Evolutionary conservation across 768 basidiomycete species (phyloP).

Genomic region (Suillus americanus): DNA sequence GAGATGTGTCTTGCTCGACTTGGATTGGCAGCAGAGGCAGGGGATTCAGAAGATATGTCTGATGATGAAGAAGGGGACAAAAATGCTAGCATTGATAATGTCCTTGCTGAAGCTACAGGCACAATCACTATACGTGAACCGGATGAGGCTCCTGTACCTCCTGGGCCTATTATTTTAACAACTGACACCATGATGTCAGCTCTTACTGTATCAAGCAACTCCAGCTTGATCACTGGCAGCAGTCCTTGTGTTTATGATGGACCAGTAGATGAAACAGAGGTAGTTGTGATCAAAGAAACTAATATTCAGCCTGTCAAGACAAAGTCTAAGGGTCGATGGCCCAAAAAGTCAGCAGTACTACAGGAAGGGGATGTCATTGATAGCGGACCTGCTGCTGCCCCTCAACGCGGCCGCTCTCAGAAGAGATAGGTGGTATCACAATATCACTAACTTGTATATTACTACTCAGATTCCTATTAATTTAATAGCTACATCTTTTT

Average conservation of each 20-base stretch:
- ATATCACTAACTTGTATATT: too few species aligned
- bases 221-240: neutral
- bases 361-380: too few species aligned
- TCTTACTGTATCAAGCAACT: neutral
- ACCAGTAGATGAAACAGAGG: neutral
- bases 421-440: too few species aligned
- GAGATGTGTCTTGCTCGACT: neutral
- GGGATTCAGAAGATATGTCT: neutral
- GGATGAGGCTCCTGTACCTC: neutral
- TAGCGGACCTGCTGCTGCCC: too few species aligned
- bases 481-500: too few species aligned
- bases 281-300: neutral
- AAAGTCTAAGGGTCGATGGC: neutral
- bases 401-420: too few species aligned
- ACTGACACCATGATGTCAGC: neutral
- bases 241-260: neutral
- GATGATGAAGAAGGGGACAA: neutral
- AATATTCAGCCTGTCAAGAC: neutral
- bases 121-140: neutral
- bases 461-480: too few species aligned
- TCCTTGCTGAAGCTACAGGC: neutral
- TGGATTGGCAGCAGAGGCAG: neutral
- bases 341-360: neutral
- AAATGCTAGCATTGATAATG: neutral
- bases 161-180: neutral